Evolutionary conservation across 1,284 basidiomycete species (phyloP).

Genomic region (Boletellus dicymbophilus): DNA sequence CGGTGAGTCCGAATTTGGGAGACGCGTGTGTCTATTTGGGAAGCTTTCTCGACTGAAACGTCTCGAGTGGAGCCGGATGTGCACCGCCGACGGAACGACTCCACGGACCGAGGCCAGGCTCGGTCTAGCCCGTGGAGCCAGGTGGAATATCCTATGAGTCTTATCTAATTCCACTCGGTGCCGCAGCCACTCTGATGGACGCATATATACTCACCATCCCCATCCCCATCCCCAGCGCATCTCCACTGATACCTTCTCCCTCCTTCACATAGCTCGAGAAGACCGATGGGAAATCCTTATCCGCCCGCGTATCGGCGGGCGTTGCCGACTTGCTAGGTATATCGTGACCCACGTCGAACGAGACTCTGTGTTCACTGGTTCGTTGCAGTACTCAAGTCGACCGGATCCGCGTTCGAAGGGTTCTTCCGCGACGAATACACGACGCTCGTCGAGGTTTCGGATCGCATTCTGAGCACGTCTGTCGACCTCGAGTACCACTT

Average conservation of each 20-base stretch:
- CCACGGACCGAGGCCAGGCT: conserved; percentile 13
- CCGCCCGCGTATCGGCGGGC: conserved; percentile 67
- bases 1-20: conserved; percentile 41
- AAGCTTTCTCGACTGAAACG: conserved; percentile 6
- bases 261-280: conserved; percentile 56
- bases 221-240: neutral
- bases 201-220: neutral
- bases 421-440: conserved; percentile 91
- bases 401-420: conserved; percentile 83
- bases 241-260: conserved; percentile 1
- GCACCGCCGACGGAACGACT: conserved; percentile 13
- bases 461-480: conserved; percentile 88
- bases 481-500: conserved; percentile 76
- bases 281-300: conserved; percentile 56
- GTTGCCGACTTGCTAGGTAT: conserved; percentile 78
- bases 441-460: conserved; percentile 78
- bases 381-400: conserved; percentile 87
- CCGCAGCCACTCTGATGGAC: neutral
- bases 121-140: conserved; percentile 27
- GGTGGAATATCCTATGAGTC: neutral
- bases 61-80: conserved; percentile 22
- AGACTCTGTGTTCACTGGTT: neutral
- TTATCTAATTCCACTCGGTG: conserved; percentile 14
- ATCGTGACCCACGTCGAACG: conserved; percentile 24
- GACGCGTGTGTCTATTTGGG: neutral